These are phyloP conservation scores for Pseudopithomyces chartarum DNA, from an alignment of 2,329 filamentous ascomycete species.

Conservation along the genomic window DNA sequence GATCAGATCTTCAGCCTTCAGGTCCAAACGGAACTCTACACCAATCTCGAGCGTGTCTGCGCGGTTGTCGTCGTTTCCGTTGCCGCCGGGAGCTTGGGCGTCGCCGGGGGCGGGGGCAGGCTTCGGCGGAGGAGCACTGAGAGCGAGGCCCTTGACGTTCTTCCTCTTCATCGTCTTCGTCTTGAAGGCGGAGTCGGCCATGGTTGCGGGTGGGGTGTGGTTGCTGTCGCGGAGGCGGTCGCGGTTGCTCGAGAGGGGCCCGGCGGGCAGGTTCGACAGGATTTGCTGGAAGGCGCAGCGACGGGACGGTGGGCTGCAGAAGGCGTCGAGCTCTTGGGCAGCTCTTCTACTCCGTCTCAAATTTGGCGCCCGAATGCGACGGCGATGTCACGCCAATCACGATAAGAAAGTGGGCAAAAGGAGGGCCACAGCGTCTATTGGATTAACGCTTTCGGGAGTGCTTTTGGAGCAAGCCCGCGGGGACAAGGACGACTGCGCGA, in stretches of 20 bases:
- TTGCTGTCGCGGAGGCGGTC: constrained; percentile 15
- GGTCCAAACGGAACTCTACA: constrained; percentile 92
- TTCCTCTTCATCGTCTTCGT: constrained; percentile 93
- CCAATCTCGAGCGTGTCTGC: constrained; percentile 88
- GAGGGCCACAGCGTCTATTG: constrained; percentile 47
- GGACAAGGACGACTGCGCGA: constrained; percentile 20
- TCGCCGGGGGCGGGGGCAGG: constrained; percentile 73
- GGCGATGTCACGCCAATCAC: constrained; percentile 44
- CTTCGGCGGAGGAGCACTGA: constrained; percentile 79
- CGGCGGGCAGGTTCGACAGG: not conserved
- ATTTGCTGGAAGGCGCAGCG: not conserved
- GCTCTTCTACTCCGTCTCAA: constrained; percentile 33
- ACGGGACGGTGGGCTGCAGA: not conserved
- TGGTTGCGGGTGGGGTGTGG: constrained; percentile 39
- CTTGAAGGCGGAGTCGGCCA: constrained; percentile 65
- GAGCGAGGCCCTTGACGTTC: constrained; percentile 94
- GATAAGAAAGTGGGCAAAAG: constrained; percentile 27
- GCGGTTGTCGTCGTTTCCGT: constrained; percentile 63
- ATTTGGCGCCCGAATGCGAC: constrained; percentile 44
- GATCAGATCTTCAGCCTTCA: constrained; percentile 89
- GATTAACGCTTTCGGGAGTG: constrained; percentile 38
- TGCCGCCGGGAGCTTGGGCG: constrained; percentile 63
- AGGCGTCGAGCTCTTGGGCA: constrained; percentile 12
- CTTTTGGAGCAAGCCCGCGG: constrained; percentile 19
- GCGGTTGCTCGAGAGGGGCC: no score